Evolutionary conservation across 2,329 filamentous ascomycete genomes (phyloP).

Genomic region (Didymella arachidicola): DNA sequence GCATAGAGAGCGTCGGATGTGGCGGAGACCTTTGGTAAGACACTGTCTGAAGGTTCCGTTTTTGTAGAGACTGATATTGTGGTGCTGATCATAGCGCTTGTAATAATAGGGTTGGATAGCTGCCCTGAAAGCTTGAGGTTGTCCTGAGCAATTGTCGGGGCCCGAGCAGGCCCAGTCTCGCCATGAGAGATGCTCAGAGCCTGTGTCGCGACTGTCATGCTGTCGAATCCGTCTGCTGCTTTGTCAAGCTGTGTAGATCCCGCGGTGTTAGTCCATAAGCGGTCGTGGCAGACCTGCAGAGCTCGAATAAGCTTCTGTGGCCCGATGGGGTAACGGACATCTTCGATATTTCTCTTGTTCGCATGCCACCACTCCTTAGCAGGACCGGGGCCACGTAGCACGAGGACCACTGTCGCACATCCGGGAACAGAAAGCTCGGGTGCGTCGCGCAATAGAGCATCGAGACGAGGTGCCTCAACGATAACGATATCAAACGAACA

Average conservation of each 20-base stretch:
- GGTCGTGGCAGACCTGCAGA: slow-evolving; percentile 41
- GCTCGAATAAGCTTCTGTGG: slow-evolving; percentile 51
- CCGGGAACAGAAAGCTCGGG: slow-evolving; percentile 1
- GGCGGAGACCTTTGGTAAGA: background rate
- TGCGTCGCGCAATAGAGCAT: slow-evolving; percentile 1
- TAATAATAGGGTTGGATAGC: background rate
- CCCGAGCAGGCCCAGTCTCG: background rate
- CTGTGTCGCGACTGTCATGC: background rate
- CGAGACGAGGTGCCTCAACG: slow-evolving; percentile 6
- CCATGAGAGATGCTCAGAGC: background rate
- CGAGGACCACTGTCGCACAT: slow-evolving; percentile 10
- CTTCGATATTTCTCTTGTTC: slow-evolving; percentile 39
- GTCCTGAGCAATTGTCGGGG: background rate
- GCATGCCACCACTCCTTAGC: background rate
- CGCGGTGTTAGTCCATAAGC: background rate
- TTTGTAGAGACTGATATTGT: background rate
- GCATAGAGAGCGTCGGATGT: background rate
- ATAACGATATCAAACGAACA: slow-evolving; percentile 7
- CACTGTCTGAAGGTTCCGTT: background rate
- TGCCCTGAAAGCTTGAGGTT: background rate
- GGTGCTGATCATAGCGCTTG: background rate
- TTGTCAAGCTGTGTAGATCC: background rate
- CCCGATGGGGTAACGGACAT: slow-evolving; percentile 51
- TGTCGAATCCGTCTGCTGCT: background rate
- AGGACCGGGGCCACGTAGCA: slow-evolving; percentile 5